A percentile compares a stretch with the other conserved stretches of the same genome.
Evolutionary conservation across 805 yeast genomes (phyloP).

Genomic region (Hemisphaericaspora nanyangensis): DNA sequence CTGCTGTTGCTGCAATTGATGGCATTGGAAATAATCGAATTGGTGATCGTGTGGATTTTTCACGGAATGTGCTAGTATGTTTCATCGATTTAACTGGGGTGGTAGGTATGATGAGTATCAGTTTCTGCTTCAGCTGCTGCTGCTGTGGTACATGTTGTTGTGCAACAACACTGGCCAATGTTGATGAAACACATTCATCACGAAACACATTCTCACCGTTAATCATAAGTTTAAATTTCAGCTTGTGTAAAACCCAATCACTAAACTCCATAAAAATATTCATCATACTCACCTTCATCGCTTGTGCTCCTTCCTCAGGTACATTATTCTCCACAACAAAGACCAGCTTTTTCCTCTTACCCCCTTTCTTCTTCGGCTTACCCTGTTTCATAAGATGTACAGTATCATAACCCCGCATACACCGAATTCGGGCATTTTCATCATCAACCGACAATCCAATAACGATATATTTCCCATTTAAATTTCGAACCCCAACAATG

Average conservation of each 20-base stretch:
- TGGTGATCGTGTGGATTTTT: not conserved
- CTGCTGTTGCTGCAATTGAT: not conserved
- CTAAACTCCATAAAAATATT: conserved; percentile 36
- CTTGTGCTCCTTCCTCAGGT: too few relatives aligned
- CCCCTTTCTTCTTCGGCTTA: conserved; percentile 8
- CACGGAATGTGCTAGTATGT: not conserved
- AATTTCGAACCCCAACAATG: conserved; percentile 30
- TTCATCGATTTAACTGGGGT: conserved; percentile 3
- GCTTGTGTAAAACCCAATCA: conserved; percentile 39
- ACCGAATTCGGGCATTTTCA: conserved; percentile 29
- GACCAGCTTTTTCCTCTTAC: too few relatives aligned
- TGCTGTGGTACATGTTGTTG: too few relatives aligned
- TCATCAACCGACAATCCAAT: conserved; percentile 35
- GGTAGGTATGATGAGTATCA: too few relatives aligned
- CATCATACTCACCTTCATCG: conserved; percentile 21
- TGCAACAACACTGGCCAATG: not conserved
- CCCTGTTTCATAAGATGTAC: conserved; percentile 31
- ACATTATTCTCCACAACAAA: too few relatives aligned
- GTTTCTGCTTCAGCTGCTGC: too few relatives aligned
- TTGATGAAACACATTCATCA: conserved; percentile 6
- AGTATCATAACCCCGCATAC: conserved; percentile 60
- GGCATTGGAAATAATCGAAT: not conserved
- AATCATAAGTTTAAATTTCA: conserved; percentile 18
- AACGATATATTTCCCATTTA: conserved; percentile 34
- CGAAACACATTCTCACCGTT: conserved; percentile 18